These are phyloP conservation scores for Sugiyamaella floridensis DNA, from an alignment of 805 yeast species.

Conservation along the genomic window DNA sequence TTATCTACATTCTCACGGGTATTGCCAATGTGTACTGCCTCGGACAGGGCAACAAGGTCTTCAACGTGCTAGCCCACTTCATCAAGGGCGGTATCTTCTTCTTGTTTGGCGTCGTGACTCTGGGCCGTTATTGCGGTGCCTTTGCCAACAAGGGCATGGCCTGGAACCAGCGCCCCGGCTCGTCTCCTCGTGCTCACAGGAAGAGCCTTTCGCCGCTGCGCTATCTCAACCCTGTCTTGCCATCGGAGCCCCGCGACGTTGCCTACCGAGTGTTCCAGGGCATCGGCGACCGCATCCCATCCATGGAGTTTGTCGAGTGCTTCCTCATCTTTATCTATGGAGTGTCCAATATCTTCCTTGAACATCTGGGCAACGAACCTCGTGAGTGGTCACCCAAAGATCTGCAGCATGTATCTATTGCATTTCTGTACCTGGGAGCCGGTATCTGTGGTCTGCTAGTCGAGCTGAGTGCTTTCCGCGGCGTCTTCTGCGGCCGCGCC, in stretches of 20 bases:
- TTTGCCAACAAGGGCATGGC: slow-evolving; percentile 76
- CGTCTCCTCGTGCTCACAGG: slow-evolving; percentile 4
- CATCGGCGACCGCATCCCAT: slow-evolving; percentile 13
- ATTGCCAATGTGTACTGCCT: slow-evolving; percentile 60
- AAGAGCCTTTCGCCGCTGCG: neutral
- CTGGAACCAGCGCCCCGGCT: slow-evolving; percentile 55
- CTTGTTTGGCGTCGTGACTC: slow-evolving; percentile 64
- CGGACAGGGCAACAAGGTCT: slow-evolving; percentile 62
- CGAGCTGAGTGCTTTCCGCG: slow-evolving; percentile 37
- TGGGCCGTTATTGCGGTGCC: slow-evolving; percentile 83
- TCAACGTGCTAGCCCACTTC: slow-evolving; percentile 86
- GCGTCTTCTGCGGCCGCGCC: neutral
- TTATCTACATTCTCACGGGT: slow-evolving; percentile 49
- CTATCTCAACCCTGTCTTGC: neutral
- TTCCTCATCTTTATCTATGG: slow-evolving; percentile 83
- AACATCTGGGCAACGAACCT: slow-evolving; percentile 71
- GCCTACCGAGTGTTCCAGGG: neutral
- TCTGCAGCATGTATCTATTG: slow-evolving; percentile 83
- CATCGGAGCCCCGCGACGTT: neutral
- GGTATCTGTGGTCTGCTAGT: slow-evolving; percentile 86
- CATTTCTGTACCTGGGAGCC: slow-evolving; percentile 84
- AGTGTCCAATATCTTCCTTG: slow-evolving; percentile 79
- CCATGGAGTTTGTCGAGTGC: slow-evolving; percentile 83
- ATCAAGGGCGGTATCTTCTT: slow-evolving; percentile 93
- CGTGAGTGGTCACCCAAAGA: slow-evolving; percentile 88